Base-by-base conservation (phyloP, 1,284 basidiomycete genomes). In the Trichosporon faecale region DNA sequence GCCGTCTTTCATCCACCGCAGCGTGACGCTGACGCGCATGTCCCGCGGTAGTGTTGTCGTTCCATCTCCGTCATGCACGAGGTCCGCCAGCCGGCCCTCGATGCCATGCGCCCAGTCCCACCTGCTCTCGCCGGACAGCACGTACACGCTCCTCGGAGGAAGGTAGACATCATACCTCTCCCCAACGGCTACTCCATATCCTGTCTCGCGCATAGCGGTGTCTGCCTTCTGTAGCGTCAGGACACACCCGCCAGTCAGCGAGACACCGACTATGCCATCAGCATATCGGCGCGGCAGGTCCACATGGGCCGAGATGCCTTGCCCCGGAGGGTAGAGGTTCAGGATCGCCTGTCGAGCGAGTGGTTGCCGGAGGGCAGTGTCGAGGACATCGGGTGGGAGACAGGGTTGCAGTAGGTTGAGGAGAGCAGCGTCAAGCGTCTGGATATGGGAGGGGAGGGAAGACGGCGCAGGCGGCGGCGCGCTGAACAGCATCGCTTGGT, bases 71-170 rank as follows among this genome's bases (percentile, higher is more conserved):
- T 65, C 67, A 21, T 66, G 65, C 5, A 83, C 80, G 0, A 74
- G 5, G 72, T 83, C 83, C 21, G 74, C 68, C 18, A 37, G 35
- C 23, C 78, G 37, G 0, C 67, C 74, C 18, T 75, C 73, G 21
- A 86, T 86, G 7, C 85, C 85, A 71, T 86, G 85, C 23, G 72
- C 73, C 85, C 85, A 86, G 0, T 79, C 75, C 82, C 84, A 86
- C 29, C 85, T 70, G 23, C 84, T 81, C 63, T 80, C 77, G 0
- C 81, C 82, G 0, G 75, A 77, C 57, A 86, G 60, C 5, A 84
- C 73, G 49, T 85, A 80, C 0, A 86, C 80, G 0, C 76, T 80
- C 12, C 81, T 66, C 7, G 81, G 77, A 0, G 84, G 83, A 4
- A 86, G 75, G 66, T 82, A 85, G n/a, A 85, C 79, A 21, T 80